Evolutionary conservation across 495 filamentous ascomycete species (phyloP).

Genomic region (Penicillium argentinense): DNA sequence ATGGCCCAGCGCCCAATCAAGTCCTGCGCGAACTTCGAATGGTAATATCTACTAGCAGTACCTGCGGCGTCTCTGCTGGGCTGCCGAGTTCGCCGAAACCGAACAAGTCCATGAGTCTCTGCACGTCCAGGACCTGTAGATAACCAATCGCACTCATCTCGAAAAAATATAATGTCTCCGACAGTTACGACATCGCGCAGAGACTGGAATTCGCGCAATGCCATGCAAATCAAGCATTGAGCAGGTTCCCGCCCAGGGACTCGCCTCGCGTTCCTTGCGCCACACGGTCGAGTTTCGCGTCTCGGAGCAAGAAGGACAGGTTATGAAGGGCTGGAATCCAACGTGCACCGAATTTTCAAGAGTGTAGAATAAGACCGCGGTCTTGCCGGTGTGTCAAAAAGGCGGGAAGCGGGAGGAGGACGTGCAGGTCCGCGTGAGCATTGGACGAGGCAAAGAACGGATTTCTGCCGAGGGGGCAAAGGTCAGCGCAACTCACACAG

Average conservation of each 20-base stretch:
- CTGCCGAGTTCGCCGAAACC: no score
- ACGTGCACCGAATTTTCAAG: not conserved
- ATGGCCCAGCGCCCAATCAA: no score
- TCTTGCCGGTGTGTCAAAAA: conserved; percentile 9
- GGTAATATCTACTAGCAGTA: no score
- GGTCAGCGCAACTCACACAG: not conserved
- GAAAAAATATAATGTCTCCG: no score
- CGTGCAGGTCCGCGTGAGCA: not conserved
- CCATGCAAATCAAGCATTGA: conserved; percentile 2
- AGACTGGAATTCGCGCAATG: not conserved
- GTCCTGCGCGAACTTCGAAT: no score
- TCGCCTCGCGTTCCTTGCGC: not conserved
- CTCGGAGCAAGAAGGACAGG: not conserved
- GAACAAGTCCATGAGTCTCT: no score
- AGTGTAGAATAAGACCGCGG: not conserved
- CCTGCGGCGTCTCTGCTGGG: no score
- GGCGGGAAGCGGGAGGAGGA: not conserved
- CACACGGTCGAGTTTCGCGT: conserved; percentile 2
- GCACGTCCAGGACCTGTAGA: not conserved
- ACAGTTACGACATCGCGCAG: not conserved
- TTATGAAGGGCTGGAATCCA: not conserved
- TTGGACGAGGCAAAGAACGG: not conserved
- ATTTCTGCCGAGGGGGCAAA: conserved; percentile 12
- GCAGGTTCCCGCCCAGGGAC: not conserved
- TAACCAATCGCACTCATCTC: not conserved